phyloP scores from a whole-genome alignment of 116 monocot genomes.

The Iris pallida region DNA sequence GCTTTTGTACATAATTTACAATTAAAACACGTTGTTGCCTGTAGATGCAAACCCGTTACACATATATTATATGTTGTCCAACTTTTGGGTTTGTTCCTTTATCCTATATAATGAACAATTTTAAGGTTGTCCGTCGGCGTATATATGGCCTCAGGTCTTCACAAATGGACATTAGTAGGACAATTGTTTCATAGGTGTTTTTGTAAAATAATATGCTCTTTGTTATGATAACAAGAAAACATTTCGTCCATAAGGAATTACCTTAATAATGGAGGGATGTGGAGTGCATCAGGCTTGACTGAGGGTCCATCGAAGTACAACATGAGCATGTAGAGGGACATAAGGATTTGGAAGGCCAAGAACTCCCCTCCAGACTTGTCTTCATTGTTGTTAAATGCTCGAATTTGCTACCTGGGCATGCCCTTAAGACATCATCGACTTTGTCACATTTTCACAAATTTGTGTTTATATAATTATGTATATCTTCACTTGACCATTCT shows the following conservation, averaged over 20 bases:
- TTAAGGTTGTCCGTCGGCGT: constrained; percentile 59
- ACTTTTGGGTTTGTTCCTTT: constrained; percentile 1
- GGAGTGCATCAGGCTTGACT: constrained; percentile 41
- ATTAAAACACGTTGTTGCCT: too few relatives aligned
- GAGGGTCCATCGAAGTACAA: constrained; percentile 64
- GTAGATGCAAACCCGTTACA: too few relatives aligned
- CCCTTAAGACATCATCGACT: constrained; percentile 43
- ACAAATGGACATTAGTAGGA: constrained; percentile 95
- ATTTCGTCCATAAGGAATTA: constrained; percentile 85
- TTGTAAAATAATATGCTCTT: not conserved
- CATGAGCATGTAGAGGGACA: constrained; percentile 73
- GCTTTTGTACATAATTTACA: too few relatives aligned
- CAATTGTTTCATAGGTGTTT: not conserved
- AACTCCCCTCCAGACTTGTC: constrained; percentile 83
- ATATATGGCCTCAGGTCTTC: constrained; percentile 69
- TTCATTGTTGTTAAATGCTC: constrained; percentile 78
- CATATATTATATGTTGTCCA: too few relatives aligned
- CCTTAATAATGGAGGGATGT: constrained; percentile 83
- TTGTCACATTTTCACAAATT: not conserved
- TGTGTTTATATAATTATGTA: constrained; percentile 1
- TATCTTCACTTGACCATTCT: not conserved
- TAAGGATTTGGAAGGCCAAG: constrained; percentile 77
- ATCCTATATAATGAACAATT: constrained; percentile 60
- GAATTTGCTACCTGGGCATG: constrained; percentile 86
- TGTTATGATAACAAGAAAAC: constrained; percentile 38